Percentiles rank a stretch among this genome's conserved stretches.
Evolutionary conservation across 345 rosid species (phyloP).

Genomic region (Eutrema yunnanense): DNA sequence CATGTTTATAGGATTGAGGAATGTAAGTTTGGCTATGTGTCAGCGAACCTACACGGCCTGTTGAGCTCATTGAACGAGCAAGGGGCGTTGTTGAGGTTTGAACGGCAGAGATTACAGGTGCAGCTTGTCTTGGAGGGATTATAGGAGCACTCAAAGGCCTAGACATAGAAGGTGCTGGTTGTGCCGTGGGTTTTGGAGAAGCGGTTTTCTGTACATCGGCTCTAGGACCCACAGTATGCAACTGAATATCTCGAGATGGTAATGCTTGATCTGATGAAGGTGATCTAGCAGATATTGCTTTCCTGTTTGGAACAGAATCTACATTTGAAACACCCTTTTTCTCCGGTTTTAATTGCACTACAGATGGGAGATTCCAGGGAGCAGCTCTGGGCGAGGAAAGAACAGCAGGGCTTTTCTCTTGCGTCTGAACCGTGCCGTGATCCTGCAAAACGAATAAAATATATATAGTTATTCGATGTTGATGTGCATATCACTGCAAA

Average conservation of each 20-base stretch:
- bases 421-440: slow-evolving; percentile 35
- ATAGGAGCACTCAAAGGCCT: slow-evolving; percentile 88
- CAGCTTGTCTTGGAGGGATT: slow-evolving; percentile 46
- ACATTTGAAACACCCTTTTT: slow-evolving; percentile 27
- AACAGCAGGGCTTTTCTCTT: slow-evolving; percentile 44
- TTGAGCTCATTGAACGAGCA: slow-evolving; percentile 74
- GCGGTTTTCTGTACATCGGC: slow-evolving; percentile 42
- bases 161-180: slow-evolving; percentile 48
- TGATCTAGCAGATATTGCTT: slow-evolving; percentile 31
- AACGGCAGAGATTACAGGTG: slow-evolving; percentile 51
- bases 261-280: slow-evolving; percentile 43
- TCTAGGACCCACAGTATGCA: slow-evolving; percentile 33
- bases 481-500: not conserved
- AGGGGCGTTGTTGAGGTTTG: slow-evolving; percentile 46
- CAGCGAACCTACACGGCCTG: slow-evolving; percentile 60
- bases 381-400: slow-evolving; percentile 46
- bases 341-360: slow-evolving; percentile 42
- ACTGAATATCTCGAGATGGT: slow-evolving; percentile 27
- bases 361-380: slow-evolving; percentile 25
- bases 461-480: not conserved
- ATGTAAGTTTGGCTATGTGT: slow-evolving; percentile 42
- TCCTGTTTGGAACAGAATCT: slow-evolving; percentile 36
- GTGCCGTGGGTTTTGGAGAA: slow-evolving; percentile 33
- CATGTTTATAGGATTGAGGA: slow-evolving; percentile 80
- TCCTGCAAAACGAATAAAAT: not conserved